phyloP scores from a whole-genome alignment of 192 early-diverging fungal species.

The Backusella luteola region DNA sequence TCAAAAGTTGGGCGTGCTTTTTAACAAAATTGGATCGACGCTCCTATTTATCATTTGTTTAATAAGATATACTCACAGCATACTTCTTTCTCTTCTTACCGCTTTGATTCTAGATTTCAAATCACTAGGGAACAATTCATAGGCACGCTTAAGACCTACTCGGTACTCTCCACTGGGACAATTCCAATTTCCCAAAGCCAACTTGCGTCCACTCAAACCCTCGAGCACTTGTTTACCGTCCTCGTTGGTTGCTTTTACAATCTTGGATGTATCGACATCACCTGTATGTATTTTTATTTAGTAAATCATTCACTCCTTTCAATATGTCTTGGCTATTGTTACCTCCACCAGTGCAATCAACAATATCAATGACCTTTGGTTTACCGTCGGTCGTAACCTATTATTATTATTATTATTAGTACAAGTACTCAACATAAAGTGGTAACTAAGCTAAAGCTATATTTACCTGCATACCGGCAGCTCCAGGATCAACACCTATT shows the following conservation, averaged over 20 bases:
- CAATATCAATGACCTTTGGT: slow-evolving; percentile 87
- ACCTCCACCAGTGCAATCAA: slow-evolving; percentile 92
- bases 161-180: slow-evolving; percentile 85
- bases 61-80: neutral
- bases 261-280: slow-evolving; percentile 63
- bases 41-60: slow-evolving; percentile 35
- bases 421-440: neutral
- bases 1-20: slow-evolving; percentile 44
- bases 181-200: slow-evolving; percentile 71
- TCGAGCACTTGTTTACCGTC: slow-evolving; percentile 47
- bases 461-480: slow-evolving; percentile 75
- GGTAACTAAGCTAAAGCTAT: neutral
- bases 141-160: slow-evolving; percentile 76
- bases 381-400: slow-evolving; percentile 81
- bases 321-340: neutral
- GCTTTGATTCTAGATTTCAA: slow-evolving; percentile 48
- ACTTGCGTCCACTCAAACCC: slow-evolving; percentile 73
- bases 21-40: slow-evolving; percentile 45
- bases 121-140: slow-evolving; percentile 70
- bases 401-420: neutral
- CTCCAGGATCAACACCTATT: slow-evolving; percentile 84
- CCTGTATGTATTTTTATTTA: slow-evolving; percentile 31
- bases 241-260: slow-evolving; percentile 52
- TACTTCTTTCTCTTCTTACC: slow-evolving; percentile 34
- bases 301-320: neutral